Percentiles rank a stretch among this genome's conserved stretches.
Evolutionary conservation across 1,139 yeast species (phyloP).

Genomic region (Groenewaldozyma auringiensis): DNA sequence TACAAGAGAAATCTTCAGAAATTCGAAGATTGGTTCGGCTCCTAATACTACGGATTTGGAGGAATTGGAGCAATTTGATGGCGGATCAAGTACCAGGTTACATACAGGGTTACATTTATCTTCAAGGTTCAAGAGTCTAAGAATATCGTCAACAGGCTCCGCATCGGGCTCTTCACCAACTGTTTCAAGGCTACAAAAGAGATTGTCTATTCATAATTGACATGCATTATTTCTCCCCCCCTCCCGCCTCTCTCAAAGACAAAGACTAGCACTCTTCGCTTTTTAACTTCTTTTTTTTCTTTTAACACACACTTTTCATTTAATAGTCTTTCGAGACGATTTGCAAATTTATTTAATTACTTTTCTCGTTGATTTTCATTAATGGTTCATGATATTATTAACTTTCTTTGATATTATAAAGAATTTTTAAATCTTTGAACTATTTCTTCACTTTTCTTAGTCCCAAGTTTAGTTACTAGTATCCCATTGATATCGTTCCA

Average conservation of each 20-base stretch:
- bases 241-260: neutral
- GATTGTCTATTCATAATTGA: neutral
- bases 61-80: conserved; percentile 7
- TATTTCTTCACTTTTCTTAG: conserved; percentile 7
- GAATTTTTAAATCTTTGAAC: neutral
- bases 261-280: neutral
- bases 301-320: conserved; percentile 1
- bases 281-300: neutral
- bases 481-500: conserved; percentile 10
- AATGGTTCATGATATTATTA: too few species aligned
- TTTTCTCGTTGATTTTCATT: too few species aligned
- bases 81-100: neutral
- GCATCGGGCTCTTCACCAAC: neutral
- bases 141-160: neutral
- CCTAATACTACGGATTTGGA: conserved; percentile 16
- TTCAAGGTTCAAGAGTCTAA: neutral
- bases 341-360: too few species aligned
- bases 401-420: too few species aligned
- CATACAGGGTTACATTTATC: neutral
- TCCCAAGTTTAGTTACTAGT: conserved; percentile 6
- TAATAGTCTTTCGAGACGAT: conserved; percentile 1
- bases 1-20: neutral
- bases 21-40: conserved; percentile 2
- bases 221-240: too few species aligned
- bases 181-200: neutral